A percentile compares a stretch with the other conserved stretches of the same genome.
Evolutionary conservation across 164 flowering plant species (phyloP).

Genomic region (Aristolochia californica): DNA sequence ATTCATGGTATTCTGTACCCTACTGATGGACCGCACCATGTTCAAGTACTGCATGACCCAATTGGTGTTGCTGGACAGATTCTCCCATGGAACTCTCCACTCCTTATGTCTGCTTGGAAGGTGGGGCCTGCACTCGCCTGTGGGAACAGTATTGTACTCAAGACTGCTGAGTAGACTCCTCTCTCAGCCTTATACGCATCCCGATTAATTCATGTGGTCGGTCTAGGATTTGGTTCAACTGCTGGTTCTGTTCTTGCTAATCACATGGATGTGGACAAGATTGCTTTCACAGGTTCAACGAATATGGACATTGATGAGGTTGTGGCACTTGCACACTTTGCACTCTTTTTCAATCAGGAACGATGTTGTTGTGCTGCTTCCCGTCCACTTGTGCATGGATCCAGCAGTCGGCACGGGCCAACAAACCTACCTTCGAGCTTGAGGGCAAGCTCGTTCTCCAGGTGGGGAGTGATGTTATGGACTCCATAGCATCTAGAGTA

Average conservation of each 20-base stretch:
- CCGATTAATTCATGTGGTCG: slow-evolving; percentile 67
- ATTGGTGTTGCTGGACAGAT: slow-evolving; percentile 86
- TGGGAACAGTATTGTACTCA: slow-evolving; percentile 71
- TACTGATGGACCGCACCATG: slow-evolving; percentile 65
- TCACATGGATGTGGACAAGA: slow-evolving; percentile 96
- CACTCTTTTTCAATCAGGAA: slow-evolving; percentile 88
- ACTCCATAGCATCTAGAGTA: no score
- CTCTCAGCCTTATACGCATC: slow-evolving; percentile 62
- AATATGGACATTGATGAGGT: slow-evolving; percentile 60
- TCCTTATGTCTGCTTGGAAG: slow-evolving; percentile 78
- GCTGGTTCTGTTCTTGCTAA: slow-evolving; percentile 88
- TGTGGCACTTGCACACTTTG: slow-evolving; percentile 79
- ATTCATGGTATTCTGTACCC: slow-evolving; percentile 78
- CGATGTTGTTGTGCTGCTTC: slow-evolving; percentile 93
- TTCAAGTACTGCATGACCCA: slow-evolving; percentile 68
- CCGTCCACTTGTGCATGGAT: slow-evolving; percentile 82
- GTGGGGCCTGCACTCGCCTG: slow-evolving; percentile 84
- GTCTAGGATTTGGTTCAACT: slow-evolving; percentile 75
- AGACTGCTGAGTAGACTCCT: slow-evolving; percentile 85
- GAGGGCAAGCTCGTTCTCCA: no score
- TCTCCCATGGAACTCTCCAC: slow-evolving; percentile 82
- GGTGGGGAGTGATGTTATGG: no score
- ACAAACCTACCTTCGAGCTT: no score
- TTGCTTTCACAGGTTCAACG: slow-evolving; percentile 85
- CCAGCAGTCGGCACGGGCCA: no score